Percentiles rank a stretch among this genome's conserved stretches.
Conservation (phyloP, 371 early-diverging fungal species). For the Actinomucor elegans region DNA sequence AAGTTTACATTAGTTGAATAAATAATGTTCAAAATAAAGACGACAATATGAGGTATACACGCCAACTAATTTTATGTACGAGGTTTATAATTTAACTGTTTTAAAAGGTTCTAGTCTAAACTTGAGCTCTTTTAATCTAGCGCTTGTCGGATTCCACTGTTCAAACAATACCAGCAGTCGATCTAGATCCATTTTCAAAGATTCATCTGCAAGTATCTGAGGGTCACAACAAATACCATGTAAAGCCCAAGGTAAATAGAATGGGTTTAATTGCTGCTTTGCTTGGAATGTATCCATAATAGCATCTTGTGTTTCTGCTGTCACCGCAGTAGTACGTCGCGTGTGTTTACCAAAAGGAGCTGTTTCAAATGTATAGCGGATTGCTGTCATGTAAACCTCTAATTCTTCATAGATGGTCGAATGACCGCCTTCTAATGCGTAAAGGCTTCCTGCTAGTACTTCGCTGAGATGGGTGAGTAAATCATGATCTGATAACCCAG, state of each 20-base stretch:
- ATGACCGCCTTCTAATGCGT: constrained; percentile 86
- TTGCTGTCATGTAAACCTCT: constrained; percentile 75
- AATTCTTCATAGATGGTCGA: constrained; percentile 92
- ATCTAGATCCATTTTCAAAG: constrained; percentile 59
- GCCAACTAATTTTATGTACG: no score
- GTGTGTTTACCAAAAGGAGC: constrained; percentile 30
- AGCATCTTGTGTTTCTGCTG: constrained; percentile 12
- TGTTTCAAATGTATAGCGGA: constrained; percentile 42
- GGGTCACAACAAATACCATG: constrained; percentile 75
- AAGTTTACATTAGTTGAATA: no score
- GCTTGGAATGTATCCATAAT: constrained; percentile 49
- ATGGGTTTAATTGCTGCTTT: constrained; percentile 74
- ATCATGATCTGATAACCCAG: constrained; percentile 83
- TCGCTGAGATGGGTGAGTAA: constrained; percentile 84
- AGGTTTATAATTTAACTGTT: constrained; percentile 10
- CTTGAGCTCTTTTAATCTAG: constrained; percentile 76
- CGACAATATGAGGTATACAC: not conserved
- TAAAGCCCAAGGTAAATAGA: constrained; percentile 90
- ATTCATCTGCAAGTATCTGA: constrained; percentile 52
- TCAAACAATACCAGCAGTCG: constrained; percentile 64
- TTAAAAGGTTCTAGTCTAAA: constrained; percentile 81
- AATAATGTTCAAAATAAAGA: no score
- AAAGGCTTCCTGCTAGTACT: constrained; percentile 87
- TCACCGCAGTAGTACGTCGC: not conserved
- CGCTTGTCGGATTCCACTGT: constrained; percentile 78